These are phyloP conservation scores for Bryoglossum gracile DNA, from an alignment of 495 filamentous ascomycete species.

Conservation along the genomic window DNA sequence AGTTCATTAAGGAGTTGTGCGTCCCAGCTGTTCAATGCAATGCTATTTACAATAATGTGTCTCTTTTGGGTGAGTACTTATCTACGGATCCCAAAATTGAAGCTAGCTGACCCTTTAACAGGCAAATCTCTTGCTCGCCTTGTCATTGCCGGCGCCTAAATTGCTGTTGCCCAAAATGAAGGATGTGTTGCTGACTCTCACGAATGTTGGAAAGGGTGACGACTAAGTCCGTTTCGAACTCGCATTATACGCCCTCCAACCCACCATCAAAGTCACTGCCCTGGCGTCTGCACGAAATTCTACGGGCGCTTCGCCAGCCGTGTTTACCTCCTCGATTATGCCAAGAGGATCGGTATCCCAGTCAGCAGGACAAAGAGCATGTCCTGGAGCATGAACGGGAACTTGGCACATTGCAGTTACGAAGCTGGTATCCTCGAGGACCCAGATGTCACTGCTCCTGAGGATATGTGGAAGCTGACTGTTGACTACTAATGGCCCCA, in stretches of 20 bases:
- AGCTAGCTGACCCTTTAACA: constrained; percentile 10
- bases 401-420: constrained; percentile 86
- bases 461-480: constrained; percentile 83
- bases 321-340: constrained; percentile 84
- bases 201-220: constrained; percentile 82
- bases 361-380: constrained; percentile 82
- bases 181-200: constrained; percentile 63
- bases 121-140: constrained; percentile 77
- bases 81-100: neutral
- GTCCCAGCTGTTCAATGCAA: constrained; percentile 86
- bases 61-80: constrained; percentile 54
- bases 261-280: constrained; percentile 76
- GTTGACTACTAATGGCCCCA: constrained; percentile 70
- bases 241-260: constrained; percentile 63
- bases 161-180: constrained; percentile 61
- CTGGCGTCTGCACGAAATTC: constrained; percentile 85
- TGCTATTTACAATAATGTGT: constrained; percentile 77
- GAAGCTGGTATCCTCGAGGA: constrained; percentile 79
- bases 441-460: constrained; percentile 54
- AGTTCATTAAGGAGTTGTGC: constrained; percentile 82
- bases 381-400: constrained; percentile 84
- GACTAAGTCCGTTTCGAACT: constrained; percentile 85
- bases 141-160: constrained; percentile 80
- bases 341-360: constrained; percentile 67
- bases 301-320: constrained; percentile 76